Conservation (phyloP, 176 grass and related monocot species). For the Dendrocalamus sinicus region DNA sequence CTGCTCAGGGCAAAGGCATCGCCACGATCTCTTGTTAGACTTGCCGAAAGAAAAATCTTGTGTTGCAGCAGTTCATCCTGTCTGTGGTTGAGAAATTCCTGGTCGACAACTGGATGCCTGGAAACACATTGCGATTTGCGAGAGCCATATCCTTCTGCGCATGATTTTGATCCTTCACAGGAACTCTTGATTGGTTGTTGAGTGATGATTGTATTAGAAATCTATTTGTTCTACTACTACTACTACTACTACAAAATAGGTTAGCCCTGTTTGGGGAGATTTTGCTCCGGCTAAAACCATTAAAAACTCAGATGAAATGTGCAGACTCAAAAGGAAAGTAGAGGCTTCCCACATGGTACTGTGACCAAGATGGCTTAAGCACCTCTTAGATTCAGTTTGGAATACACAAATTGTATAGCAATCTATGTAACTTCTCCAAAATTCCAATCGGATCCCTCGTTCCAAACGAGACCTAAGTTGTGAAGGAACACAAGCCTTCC, state of each 20-base stretch:
- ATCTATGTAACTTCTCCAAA: too few relatives aligned
- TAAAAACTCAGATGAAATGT: too few relatives aligned
- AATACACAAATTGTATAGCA: too few relatives aligned
- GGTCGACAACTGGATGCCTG: slow-evolving; percentile 16
- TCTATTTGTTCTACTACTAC: background rate
- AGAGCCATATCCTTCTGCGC: background rate
- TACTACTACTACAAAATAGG: too few relatives aligned
- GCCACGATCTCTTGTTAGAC: background rate
- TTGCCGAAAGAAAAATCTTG: background rate
- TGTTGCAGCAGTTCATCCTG: slow-evolving; percentile 33
- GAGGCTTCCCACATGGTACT: too few relatives aligned
- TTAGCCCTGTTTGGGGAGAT: too few relatives aligned
- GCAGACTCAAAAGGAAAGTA: too few relatives aligned
- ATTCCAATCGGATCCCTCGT: too few relatives aligned
- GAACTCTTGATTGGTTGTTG: background rate
- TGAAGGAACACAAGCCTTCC: background rate
- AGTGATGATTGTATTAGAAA: background rate
- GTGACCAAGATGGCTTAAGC: too few relatives aligned
- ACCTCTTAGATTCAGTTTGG: too few relatives aligned
- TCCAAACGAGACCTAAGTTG: background rate
- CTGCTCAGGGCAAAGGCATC: background rate
- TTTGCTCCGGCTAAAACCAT: too few relatives aligned
- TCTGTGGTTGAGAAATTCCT: slow-evolving; percentile 38
- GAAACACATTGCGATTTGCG: background rate
- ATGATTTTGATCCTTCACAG: background rate